Evolutionary conservation across 1,139 yeast species (phyloP), one percentile per base, ranked within the genome.

Genomic region (Saccharomyces pastorianus): DNA sequence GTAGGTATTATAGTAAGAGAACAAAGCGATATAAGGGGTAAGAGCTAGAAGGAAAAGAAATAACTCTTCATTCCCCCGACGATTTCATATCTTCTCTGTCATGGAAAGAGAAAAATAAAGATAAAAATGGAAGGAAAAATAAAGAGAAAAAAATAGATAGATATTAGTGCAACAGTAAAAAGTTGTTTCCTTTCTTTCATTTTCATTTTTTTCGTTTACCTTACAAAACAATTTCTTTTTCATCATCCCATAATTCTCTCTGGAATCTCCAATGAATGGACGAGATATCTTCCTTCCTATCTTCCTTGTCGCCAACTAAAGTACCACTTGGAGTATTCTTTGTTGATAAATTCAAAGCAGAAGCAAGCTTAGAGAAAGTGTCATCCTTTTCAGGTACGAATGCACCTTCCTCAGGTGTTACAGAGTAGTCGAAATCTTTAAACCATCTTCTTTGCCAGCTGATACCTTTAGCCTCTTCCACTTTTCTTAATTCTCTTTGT

Each of bases 381-480:
- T 81, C 85, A 23, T 65, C 60, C 17, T 63, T 60, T 28, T 66
- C 70, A 42, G 64, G 60, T 3, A 51, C 55, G 3, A 50, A 26
- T 4, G 46, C 13, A 5, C 50, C 44, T 28, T 54, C 51, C 2
- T 47, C 50, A 1, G 67, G 70, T 6, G 59, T 60, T 3, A 64
- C 63, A 26, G 64, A 64, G 59, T 78, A 73, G 64, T 83, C 83
- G 25, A 77, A 73, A 58, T 73, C 71, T 57, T 79, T 79, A 65
- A 90, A 90, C 93, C 96, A 90, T 71, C 93, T 82, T 53, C 83
- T 79, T 61, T 80, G 71, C 97, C 96, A 90, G 52, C 67, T 66
- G 26, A 68, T 66, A 46, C 87, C 91, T 7, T 78, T 70, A 49
- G 78, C 87, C 58, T 73, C 73, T 71, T 91, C 98, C 58, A 76